Conservation (phyloP, 2,329 filamentous ascomycete species). For the Fusarium falciforme region DNA sequence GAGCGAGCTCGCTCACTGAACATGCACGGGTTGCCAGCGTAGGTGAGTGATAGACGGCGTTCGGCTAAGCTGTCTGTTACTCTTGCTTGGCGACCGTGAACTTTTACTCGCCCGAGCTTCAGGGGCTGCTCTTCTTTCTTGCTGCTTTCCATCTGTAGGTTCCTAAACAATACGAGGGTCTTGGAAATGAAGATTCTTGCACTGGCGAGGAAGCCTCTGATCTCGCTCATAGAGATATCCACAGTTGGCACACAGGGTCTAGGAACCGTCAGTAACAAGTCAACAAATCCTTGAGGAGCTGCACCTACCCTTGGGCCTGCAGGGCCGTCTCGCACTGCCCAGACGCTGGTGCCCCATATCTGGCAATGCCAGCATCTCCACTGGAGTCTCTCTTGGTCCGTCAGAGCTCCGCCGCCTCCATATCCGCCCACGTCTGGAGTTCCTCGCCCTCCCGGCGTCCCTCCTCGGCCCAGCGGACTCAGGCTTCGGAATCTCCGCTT, state of each 20-base stretch:
- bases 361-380: conserved; percentile 93
- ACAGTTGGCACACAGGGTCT: conserved; percentile 94
- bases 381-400: conserved; percentile 80
- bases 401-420: conserved; percentile 76
- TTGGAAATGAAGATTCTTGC: conserved; percentile 53
- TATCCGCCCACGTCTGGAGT: conserved; percentile 84
- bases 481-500: conserved; percentile 92
- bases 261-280: conserved; percentile 25
- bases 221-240: conserved; percentile 90
- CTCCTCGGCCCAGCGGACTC: conserved; percentile 76
- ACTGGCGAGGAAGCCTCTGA: conserved; percentile 75
- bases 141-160: conserved; percentile 30
- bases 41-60: neutral
- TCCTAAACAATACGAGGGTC: conserved; percentile 49
- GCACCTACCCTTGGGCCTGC: conserved; percentile 80
- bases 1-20: conserved; percentile 2
- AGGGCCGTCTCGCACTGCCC: conserved; percentile 94
- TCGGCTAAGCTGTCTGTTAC: conserved; percentile 7
- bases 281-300: neutral
- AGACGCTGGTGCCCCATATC: conserved; percentile 90
- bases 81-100: conserved; percentile 20
- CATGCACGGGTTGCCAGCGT: conserved; percentile 2
- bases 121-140: conserved; percentile 27
- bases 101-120: neutral
- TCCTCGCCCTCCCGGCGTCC: conserved; percentile 76